A percentile compares a stretch with the other conserved stretches of the same genome.
These are phyloP conservation scores for Scleroderma bovista DNA, from an alignment of 768 basidiomycete species.

Conservation along the genomic window DNA sequence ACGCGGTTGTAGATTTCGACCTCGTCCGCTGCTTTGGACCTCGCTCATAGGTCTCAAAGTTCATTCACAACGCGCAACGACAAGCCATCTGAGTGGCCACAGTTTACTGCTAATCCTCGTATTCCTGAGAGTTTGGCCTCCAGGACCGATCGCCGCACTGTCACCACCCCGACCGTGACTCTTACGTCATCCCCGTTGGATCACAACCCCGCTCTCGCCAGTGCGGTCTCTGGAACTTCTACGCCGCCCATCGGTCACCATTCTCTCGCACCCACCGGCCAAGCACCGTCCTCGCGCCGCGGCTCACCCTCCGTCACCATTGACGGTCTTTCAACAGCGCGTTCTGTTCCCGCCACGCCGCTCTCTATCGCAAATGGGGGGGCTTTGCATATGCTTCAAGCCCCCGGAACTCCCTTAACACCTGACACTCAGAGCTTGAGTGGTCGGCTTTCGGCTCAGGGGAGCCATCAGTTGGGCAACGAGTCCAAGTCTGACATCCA, in stretches of 20 bases:
- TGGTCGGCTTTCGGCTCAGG: constrained; percentile 54
- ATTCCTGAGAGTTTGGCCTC: constrained; percentile 52
- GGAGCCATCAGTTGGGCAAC: constrained; percentile 43
- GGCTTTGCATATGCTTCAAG: constrained; percentile 48
- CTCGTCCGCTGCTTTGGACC: constrained; percentile 88
- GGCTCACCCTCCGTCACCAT: constrained; percentile 66
- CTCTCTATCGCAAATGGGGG: constrained; percentile 46
- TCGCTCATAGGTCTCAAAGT: constrained; percentile 84
- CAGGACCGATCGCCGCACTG: constrained; percentile 61
- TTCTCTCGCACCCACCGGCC: constrained; percentile 27
- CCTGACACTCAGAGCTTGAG: constrained; percentile 55
- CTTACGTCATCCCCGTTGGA: constrained; percentile 55
- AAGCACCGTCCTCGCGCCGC: constrained; percentile 55
- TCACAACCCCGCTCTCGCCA: constrained; percentile 36
- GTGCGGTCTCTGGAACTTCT: constrained; percentile 50
- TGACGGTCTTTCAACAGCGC: constrained; percentile 58
- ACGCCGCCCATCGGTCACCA: constrained; percentile 64
- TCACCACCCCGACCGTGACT: constrained; percentile 69
- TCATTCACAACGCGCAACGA: constrained; percentile 52
- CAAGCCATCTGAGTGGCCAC: constrained; percentile 91
- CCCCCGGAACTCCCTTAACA: constrained; percentile 58
- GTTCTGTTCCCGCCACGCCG: constrained; percentile 83
- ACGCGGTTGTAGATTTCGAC: constrained; percentile 55
- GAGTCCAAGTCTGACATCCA: constrained; percentile 53
- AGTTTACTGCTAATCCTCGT: constrained; percentile 65